A percentile compares a stretch with the other conserved stretches of the same genome.
phyloP scores from a whole-genome alignment of 768 basidiomycete species.

The Pleurotus citrinopileatus region DNA sequence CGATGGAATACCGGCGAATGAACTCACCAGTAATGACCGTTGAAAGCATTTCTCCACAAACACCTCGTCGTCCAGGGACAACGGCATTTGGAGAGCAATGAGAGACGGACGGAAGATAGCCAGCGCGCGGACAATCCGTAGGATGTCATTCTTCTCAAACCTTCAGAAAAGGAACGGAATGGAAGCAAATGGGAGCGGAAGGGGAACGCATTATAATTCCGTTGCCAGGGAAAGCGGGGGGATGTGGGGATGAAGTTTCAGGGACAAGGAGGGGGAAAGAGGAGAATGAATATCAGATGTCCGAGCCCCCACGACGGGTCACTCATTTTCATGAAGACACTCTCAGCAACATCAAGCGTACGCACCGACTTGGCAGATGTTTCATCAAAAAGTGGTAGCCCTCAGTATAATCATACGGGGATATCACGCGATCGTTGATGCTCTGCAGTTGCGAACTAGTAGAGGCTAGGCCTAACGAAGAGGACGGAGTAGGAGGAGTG shows the following conservation, averaged over 20 bases:
- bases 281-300: slow-evolving; percentile 33
- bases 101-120: slow-evolving; percentile 96
- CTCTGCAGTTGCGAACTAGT: slow-evolving; percentile 45
- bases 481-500: slow-evolving; percentile 19
- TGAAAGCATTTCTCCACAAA: slow-evolving; percentile 97
- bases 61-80: slow-evolving; percentile 93
- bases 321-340: slow-evolving; percentile 36
- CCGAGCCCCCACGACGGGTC: slow-evolving; percentile 35
- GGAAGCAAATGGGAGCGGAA: slow-evolving; percentile 1
- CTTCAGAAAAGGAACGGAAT: slow-evolving; percentile 37
- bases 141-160: slow-evolving; percentile 94
- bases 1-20: slow-evolving; percentile 8
- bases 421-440: slow-evolving; percentile 64
- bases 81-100: slow-evolving; percentile 96
- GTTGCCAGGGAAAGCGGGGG: slow-evolving; percentile 13
- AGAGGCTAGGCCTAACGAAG: slow-evolving; percentile 16
- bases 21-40: slow-evolving; percentile 78
- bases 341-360: slow-evolving; percentile 33
- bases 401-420: slow-evolving; percentile 93
- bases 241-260: slow-evolving; percentile 17
- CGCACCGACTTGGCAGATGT: slow-evolving; percentile 80
- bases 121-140: slow-evolving; percentile 91
- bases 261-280: slow-evolving; percentile 17
- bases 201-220: slow-evolving; percentile 2
- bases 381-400: slow-evolving; percentile 98